Percentiles rank a stretch among this genome's conserved stretches.
phyloP scores from a whole-genome alignment of 2,329 filamentous ascomycete genomes.

The Pseudocercospora pini-densiflorae region DNA sequence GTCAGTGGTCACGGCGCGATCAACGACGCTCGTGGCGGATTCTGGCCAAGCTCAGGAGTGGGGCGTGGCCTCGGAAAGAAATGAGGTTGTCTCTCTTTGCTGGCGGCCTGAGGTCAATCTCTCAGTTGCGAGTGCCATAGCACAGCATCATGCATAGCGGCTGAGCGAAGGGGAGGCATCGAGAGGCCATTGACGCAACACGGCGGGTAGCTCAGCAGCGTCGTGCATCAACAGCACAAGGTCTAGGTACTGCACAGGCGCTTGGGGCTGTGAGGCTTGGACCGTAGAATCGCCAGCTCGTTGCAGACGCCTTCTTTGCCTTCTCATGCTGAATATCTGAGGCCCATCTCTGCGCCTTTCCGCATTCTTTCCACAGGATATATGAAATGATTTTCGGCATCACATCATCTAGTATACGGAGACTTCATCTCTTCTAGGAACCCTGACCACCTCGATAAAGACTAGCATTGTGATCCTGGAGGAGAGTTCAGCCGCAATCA shows the following conservation, averaged over 20 bases:
- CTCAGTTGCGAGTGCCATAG: neutral
- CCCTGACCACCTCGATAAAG: no score
- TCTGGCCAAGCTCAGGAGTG: neutral
- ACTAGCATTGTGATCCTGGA: neutral
- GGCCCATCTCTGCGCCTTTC: neutral
- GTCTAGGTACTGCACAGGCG: neutral
- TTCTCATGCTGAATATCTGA: neutral
- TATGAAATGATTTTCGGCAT: neutral
- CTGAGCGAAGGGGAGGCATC: neutral
- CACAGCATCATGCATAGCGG: neutral
- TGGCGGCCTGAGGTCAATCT: neutral
- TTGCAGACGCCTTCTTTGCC: constrained; percentile 5
- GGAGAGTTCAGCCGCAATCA: constrained; percentile 14
- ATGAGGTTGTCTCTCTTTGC: neutral
- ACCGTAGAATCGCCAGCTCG: neutral
- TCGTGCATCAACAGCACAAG: neutral
- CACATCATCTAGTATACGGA: neutral
- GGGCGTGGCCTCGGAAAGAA: neutral
- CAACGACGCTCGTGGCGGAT: neutral
- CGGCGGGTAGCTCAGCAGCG: neutral
- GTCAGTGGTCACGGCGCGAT: neutral
- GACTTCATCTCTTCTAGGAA: neutral
- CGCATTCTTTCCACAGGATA: neutral
- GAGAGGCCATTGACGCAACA: neutral
- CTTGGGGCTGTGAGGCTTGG: constrained; percentile 10